Evolutionary conservation across 2,329 filamentous ascomycete species (phyloP).

Genomic region (Acephala macrosclerotiorum): DNA sequence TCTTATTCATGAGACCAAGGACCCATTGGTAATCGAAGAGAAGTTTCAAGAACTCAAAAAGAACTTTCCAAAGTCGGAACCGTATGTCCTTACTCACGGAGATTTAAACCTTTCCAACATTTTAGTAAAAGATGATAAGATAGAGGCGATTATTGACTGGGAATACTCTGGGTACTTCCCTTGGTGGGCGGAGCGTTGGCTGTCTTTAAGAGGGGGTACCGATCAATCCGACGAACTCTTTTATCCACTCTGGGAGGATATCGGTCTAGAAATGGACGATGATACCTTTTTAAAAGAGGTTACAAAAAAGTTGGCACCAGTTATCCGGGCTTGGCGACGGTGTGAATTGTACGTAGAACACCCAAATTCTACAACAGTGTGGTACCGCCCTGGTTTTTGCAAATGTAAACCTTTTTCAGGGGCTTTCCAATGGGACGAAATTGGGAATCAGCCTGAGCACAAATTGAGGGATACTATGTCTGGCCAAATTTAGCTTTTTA

Average conservation of each 20-base stretch:
- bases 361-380: not conserved
- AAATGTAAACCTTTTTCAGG: slow-evolving; percentile 23
- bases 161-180: slow-evolving; percentile 48
- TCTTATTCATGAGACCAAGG: slow-evolving; percentile 19
- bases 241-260: slow-evolving; percentile 15
- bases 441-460: slow-evolving; percentile 19
- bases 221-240: slow-evolving; percentile 13
- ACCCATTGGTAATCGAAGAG: slow-evolving; percentile 24
- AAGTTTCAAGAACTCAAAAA: slow-evolving; percentile 23
- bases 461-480: slow-evolving; percentile 27
- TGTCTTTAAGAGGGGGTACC: not conserved
- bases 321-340: slow-evolving; percentile 9
- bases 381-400: slow-evolving; percentile 25
- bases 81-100: slow-evolving; percentile 49
- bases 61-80: slow-evolving; percentile 31
- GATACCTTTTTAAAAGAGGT: slow-evolving; percentile 13
- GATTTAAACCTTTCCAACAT: slow-evolving; percentile 49
- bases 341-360: not conserved
- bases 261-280: slow-evolving; percentile 12
- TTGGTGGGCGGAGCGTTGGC: slow-evolving; percentile 48
- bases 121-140: slow-evolving; percentile 46
- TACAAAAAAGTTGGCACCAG: not conserved
- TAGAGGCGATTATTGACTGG: slow-evolving; percentile 51
- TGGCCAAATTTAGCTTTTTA: too few relatives aligned
- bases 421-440: not conserved